Base-by-base conservation (phyloP, 495 filamentous ascomycete genomes). In the Aspergillus egyptiacus region DNA sequence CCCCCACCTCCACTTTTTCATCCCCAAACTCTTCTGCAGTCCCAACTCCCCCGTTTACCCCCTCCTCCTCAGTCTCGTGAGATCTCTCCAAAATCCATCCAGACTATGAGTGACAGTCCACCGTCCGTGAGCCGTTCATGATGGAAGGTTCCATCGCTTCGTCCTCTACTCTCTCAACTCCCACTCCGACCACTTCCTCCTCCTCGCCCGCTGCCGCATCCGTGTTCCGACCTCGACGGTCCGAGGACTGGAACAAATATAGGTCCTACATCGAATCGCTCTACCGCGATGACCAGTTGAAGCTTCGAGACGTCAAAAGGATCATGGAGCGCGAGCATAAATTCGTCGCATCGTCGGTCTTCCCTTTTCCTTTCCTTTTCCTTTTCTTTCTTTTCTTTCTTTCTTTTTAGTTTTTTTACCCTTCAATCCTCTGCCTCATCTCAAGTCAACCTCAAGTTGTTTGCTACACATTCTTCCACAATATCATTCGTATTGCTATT, bases 241-340 rank as follows among this genome's bases (percentile, higher is more conserved):
- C 69, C 28, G 69, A 72, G 15, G 69, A 72, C 43, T 72, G 69
- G 69, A 68, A 67, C 34, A 56, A 66, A 30, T 70, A 66, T 39
- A 67, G 67, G 34, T 54, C 67, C 11, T 62, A 52, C 32, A 72
- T 72, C 50, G 65, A 70, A 38, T 60, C 66, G 22, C 65, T 70
- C 48, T 72, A 72, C 46, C 67, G 67, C 22, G 63, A 66, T 43
- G 59, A 70, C 39, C 69, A 72, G 50, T 44, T 72, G 34, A 72
- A 72, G 41, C 60, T 72, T 30, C 56, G 63, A 31, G 69, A 72
- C 65, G 69, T 72, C 3, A 70, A 68, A 47, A 58, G 56, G 50
- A 65, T 65, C 55, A 72, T 72, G 69, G 66, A 69, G 45, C 53
- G 58, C n/a, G 61, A 72, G 23, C 62, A 70, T 56, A 66, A 63